Conservation (phyloP, 2,329 filamentous ascomycete genomes). For the Fusarium newnesense region DNA sequence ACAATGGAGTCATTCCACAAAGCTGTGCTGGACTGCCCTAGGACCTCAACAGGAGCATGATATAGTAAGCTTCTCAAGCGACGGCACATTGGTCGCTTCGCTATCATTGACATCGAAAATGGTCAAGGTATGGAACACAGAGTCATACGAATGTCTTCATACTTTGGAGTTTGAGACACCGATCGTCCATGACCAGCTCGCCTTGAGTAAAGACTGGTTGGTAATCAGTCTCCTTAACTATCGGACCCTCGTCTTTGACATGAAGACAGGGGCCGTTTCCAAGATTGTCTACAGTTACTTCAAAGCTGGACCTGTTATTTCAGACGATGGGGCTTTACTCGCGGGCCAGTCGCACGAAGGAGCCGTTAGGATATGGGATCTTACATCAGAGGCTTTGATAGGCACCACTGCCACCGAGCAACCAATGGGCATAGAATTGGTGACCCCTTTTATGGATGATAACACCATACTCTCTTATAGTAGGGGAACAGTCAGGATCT, state of each 20-base stretch:
- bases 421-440: background rate
- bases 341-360: background rate
- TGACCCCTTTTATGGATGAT: background rate
- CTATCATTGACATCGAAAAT: background rate
- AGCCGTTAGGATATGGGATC: background rate
- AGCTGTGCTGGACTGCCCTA: background rate
- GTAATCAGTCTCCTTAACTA: fast-evolving
- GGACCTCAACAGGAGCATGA: background rate
- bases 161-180: background rate
- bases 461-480: background rate
- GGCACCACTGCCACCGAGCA: background rate
- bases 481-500: background rate
- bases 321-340: background rate
- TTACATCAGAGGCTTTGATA: background rate
- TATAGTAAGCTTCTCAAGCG: background rate
- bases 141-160: background rate
- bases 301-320: background rate
- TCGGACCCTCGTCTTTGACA: background rate
- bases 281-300: background rate
- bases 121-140: background rate
- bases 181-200: background rate
- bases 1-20: fast-evolving
- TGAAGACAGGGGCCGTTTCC: background rate
- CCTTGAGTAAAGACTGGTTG: background rate
- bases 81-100: background rate